A percentile compares a stretch with the other conserved stretches of the same genome.
These are phyloP conservation scores for Aspergillus sp. DNA, from an alignment of 2,329 filamentous ascomycete genomes.

Conservation along the genomic window DNA sequence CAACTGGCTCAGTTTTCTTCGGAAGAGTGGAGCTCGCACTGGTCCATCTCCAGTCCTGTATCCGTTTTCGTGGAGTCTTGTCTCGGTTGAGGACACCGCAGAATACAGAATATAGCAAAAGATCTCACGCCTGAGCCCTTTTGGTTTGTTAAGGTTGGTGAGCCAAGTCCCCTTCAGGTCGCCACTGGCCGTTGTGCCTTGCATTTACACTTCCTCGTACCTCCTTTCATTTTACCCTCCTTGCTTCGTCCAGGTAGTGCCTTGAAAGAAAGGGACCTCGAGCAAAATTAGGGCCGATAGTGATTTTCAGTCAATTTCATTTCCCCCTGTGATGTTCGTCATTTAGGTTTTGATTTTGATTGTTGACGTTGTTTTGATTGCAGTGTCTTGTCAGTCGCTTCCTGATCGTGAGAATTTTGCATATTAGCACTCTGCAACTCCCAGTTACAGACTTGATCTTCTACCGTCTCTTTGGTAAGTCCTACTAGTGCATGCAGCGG, in stretches of 20 bases:
- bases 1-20: constrained; percentile 9
- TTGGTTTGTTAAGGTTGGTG: constrained; percentile 32
- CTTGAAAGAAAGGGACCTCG: constrained; percentile 23
- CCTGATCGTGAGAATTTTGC: constrained; percentile 23
- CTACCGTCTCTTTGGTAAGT: constrained; percentile 28
- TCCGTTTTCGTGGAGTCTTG: constrained; percentile 22
- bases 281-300: constrained; percentile 26
- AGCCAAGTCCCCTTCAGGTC: constrained; percentile 21
- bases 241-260: constrained; percentile 34
- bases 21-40: constrained; percentile 16
- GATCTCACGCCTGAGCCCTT: constrained; percentile 12
- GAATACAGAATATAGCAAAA: constrained; percentile 15
- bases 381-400: constrained; percentile 24
- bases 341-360: constrained; percentile 28
- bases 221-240: constrained; percentile 27
- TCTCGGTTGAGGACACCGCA: constrained; percentile 26
- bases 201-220: constrained; percentile 32
- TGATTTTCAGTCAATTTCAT: constrained; percentile 25
- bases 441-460: constrained; percentile 22
- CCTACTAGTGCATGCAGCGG: constrained; percentile 31
- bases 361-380: constrained; percentile 30
- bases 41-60: constrained; percentile 13
- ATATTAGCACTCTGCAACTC: constrained; percentile 30
- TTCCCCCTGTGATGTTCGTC: constrained; percentile 22
- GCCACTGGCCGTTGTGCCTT: constrained; percentile 33